Conservation (phyloP, 768 basidiomycete species). For the Suillus discolor region DNA sequence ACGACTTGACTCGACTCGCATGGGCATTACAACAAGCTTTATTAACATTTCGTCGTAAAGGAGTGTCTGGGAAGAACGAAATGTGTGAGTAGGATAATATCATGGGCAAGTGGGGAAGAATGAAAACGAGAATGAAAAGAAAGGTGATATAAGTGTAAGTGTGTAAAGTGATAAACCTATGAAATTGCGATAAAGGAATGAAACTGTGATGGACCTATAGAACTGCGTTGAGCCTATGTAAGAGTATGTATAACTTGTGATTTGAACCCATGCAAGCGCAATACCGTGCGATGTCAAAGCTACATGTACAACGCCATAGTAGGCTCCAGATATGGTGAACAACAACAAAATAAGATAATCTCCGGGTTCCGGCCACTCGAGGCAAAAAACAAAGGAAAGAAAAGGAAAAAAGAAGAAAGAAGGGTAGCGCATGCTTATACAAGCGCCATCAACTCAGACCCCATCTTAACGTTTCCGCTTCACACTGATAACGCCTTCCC, state of each 20-base stretch:
- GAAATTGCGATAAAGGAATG: background rate
- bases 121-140: background rate
- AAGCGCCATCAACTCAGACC: background rate
- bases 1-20: background rate
- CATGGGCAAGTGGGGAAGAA: background rate
- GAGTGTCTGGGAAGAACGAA: background rate
- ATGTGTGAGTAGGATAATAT: background rate
- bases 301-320: background rate
- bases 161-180: background rate
- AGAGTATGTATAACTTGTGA: background rate
- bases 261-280: background rate
- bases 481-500: conserved; percentile 12
- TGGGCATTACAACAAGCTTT: background rate
- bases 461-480: conserved; percentile 17
- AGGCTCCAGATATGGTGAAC: background rate
- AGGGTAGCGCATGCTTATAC: background rate
- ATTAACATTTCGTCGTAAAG: background rate
- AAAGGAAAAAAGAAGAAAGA: background rate
- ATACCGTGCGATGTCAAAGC: background rate
- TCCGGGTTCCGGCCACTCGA: background rate
- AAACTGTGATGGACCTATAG: background rate
- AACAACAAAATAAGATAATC: background rate
- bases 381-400: background rate
- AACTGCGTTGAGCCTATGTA: background rate
- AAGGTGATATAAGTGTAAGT: background rate